These are phyloP conservation scores for Clarireedia hainanense DNA, from an alignment of 2,329 filamentous ascomycete species.

Conservation along the genomic window DNA sequence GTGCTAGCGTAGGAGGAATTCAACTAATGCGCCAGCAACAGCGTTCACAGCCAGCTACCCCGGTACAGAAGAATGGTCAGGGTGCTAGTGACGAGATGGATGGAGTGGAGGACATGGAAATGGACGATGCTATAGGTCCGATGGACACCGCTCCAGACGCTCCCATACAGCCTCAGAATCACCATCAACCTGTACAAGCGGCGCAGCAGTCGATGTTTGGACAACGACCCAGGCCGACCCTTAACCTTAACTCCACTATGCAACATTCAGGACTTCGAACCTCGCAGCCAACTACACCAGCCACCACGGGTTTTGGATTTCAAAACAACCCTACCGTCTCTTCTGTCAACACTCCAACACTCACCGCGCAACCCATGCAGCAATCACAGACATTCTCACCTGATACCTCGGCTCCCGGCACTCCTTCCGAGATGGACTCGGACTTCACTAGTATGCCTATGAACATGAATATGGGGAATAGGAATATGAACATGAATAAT, in stretches of 20 bases:
- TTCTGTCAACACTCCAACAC: slow-evolving; percentile 89
- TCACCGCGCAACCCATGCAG: slow-evolving; percentile 65
- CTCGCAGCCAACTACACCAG: slow-evolving; percentile 80
- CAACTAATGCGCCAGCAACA: slow-evolving; percentile 29
- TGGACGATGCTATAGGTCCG: slow-evolving; percentile 72
- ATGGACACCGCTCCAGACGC: slow-evolving; percentile 54
- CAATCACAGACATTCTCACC: slow-evolving; percentile 36
- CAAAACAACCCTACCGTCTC: slow-evolving; percentile 95
- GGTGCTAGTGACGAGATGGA: slow-evolving; percentile 59
- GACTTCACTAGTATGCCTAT: slow-evolving; percentile 54
- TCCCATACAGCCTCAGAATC: slow-evolving; percentile 21
- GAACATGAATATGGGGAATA: slow-evolving; percentile 50
- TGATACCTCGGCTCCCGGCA: slow-evolving; percentile 62
- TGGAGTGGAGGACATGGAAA: slow-evolving; percentile 88
- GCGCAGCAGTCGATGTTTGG: slow-evolving; percentile 58
- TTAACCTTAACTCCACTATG: slow-evolving; percentile 65
- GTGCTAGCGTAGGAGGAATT: slow-evolving; percentile 26
- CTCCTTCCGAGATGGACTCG: slow-evolving; percentile 67
- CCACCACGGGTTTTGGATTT: slow-evolving; percentile 66
- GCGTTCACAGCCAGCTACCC: slow-evolving; percentile 28
- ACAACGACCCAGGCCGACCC: slow-evolving; percentile 57
- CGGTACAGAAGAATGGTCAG: slow-evolving; percentile 24
- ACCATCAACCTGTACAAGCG: slow-evolving; percentile 58
- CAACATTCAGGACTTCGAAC: slow-evolving; percentile 73
- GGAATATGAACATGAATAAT: slow-evolving; percentile 42